Percentiles rank a stretch among this genome's conserved stretches.
These are phyloP conservation scores for Tetrapisispora arboricola DNA, from an alignment of 805 yeast species.

Conservation along the genomic window DNA sequence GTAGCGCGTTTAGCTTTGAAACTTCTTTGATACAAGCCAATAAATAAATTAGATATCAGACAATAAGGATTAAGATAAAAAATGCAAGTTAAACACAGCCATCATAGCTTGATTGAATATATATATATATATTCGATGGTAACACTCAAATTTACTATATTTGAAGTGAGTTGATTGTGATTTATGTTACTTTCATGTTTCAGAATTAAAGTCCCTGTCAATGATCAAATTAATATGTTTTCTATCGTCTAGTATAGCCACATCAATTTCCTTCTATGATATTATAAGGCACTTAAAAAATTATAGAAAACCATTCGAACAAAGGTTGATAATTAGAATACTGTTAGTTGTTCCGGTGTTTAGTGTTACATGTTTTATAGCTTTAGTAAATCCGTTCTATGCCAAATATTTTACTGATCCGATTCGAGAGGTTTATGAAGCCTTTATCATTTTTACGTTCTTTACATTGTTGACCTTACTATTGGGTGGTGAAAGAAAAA, in stretches of 20 bases:
- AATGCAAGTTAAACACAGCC: too few relatives aligned
- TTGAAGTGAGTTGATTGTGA: too few relatives aligned
- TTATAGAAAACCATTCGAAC: conserved; percentile 84
- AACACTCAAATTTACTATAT: too few relatives aligned
- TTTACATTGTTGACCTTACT: conserved; percentile 71
- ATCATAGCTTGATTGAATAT: too few relatives aligned
- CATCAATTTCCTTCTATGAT: conserved; percentile 35
- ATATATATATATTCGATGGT: too few relatives aligned
- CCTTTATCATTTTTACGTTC: conserved; percentile 90
- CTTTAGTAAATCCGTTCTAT: conserved; percentile 37
- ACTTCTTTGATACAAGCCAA: too few relatives aligned
- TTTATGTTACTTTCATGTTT: too few relatives aligned
- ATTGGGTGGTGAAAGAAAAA: conserved; percentile 86
- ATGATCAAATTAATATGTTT: conserved; percentile 21
- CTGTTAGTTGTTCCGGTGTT: conserved; percentile 74
- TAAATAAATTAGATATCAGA: too few relatives aligned
- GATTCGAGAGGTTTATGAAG: conserved; percentile 82
- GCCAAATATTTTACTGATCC: conserved; percentile 52
- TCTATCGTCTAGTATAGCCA: conserved; percentile 22
- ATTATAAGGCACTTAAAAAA: conserved; percentile 49
- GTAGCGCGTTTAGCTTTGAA: too few relatives aligned
- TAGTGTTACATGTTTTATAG: conserved; percentile 57
- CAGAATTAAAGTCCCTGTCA: conserved; percentile 9
- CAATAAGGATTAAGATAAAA: too few relatives aligned
- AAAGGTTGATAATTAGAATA: conserved; percentile 73